Base-by-base conservation (phyloP, 306 rosid species). In the Cucurbita pepo region DNA sequence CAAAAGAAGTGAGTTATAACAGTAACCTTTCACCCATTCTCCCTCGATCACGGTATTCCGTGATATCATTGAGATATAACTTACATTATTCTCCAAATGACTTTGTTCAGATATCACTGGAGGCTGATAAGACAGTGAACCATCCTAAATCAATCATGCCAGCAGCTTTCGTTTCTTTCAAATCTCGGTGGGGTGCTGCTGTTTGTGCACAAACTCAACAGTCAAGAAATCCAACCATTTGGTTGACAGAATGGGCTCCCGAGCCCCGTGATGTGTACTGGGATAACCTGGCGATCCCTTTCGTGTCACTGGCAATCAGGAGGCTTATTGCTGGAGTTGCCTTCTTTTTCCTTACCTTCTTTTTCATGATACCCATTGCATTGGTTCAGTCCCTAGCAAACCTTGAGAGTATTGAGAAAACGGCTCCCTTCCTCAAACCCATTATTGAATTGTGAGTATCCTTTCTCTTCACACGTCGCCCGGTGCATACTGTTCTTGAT, bases 211-310 rank as follows among this genome's bases (percentile, higher is more conserved):
- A 94, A 74, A 91, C 99, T 65, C 95, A 94, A 56, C 97, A 90
- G 61, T 44, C 91, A 10, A 94, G 97, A 83, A 89, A 94, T 75
- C 99, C 99, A 12, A 89, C 96, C 8, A 19, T 75, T 56, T 94
- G 99, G 99, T 81, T 94, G 82, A 94, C 99, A 30, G 95, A 94
- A 77, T 89, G 99, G 97, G 99, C 99, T 69, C 97, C 97, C 0
- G 99, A 94, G 77, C 95, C 98, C 45, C 90, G 99, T 62, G 99
- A 94, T 76, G 78, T 94, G 34, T 91, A 76, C 80, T 94, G 99
- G 99, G 89, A 94, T 80, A 94, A 87, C 87, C 79, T 94, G 85
- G 92, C 97, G 13, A 89, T 91, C 75, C 99, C 99, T 72, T 94
- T 87, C 58, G 97, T 94, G 80, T 87, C 96, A 61, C 90, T 94